Base-by-base conservation (phyloP, 2,329 filamentous ascomycete species). In the Pseudofabraea citricarpa region DNA sequence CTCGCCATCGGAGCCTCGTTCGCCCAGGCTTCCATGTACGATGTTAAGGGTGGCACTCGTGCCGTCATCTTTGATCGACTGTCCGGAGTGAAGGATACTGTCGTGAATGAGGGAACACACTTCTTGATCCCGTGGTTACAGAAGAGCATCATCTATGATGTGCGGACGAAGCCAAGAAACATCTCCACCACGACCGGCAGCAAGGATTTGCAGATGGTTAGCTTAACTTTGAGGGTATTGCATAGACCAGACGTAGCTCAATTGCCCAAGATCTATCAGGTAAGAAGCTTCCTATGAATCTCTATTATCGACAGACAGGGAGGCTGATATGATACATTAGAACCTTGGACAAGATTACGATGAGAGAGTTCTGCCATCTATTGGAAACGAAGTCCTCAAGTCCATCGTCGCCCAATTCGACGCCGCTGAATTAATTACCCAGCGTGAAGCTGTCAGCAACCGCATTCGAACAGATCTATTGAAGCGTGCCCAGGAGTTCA, bases 141-240 rank as follows among this genome's bases (percentile, higher is more conserved):
- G 70, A 85, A 83, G 69, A 87, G 85, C 58, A 90, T 98, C 71
- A 76, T 95, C 65, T 98, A 95, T 66, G 93, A 98, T 72, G 93
- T 98, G 54, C 85, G 93, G 52, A 98, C 94, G 45, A 94, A 95
- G 78, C 93, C 93, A 49, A 81, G 93, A 64, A 97, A 95, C 67
- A 97, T 98, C 65, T 88, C 87, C 55, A 98, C 93, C 21, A 98
- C 93, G 19, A 98, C 93, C 10, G 93, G 93, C 46, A 91, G 85
- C 78, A 98, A 98, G 81, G 93, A 98, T 72, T 70, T 98, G 76
- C 93, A 98, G 75, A 98, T 98, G 93, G 93, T 98, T 62, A 96
- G 90, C 77, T 78, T 98, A 76, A 98, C 93, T 42, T 77, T 98
- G 64, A 81, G 93, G 68, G 93, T 98, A 53, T 71, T 98, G 67